These are phyloP conservation scores for Entomortierella beljakovae DNA, from an alignment of 192 early-diverging fungal species.

Conservation along the genomic window DNA sequence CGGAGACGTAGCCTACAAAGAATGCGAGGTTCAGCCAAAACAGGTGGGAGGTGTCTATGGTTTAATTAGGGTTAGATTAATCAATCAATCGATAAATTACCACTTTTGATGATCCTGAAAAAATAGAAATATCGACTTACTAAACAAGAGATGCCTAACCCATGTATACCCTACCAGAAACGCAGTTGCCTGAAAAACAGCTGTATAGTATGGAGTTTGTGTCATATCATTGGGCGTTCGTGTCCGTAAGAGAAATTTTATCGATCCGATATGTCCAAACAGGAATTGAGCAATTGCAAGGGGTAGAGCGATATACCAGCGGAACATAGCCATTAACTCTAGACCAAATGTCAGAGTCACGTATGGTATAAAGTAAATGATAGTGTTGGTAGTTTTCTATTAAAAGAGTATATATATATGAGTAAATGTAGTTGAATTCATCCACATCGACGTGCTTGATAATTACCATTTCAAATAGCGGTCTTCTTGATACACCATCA, in stretches of 20 bases:
- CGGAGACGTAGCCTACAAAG: constrained; percentile 64
- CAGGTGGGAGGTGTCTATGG: constrained; percentile 70
- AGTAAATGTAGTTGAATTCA: neutral
- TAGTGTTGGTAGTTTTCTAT: constrained; percentile 71
- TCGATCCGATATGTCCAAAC: constrained; percentile 66
- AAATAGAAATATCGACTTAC: constrained; percentile 57
- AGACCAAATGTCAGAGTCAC: constrained; percentile 70
- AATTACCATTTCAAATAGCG: constrained; percentile 55
- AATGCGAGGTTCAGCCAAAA: constrained; percentile 76
- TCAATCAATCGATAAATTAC: neutral
- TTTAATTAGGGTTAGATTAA: neutral
- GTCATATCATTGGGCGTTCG: constrained; percentile 65
- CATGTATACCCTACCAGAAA: constrained; percentile 78
- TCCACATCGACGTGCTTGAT: no score
- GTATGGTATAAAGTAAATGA: constrained; percentile 79
- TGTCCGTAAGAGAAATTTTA: constrained; percentile 68
- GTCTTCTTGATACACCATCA: constrained; percentile 33
- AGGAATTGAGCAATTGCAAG: constrained; percentile 64
- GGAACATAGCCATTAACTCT: constrained; percentile 67
- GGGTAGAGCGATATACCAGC: constrained; percentile 85
- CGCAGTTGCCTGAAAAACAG: constrained; percentile 89
- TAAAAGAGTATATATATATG: neutral
- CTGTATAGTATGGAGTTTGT: constrained; percentile 85
- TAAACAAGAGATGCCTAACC: constrained; percentile 72
- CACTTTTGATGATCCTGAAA: constrained; percentile 1